Evolutionary conservation across 139 green algal species (phyloP), one percentile per base, ranked within the genome.

Genomic region (Chlorella ohadii): DNA sequence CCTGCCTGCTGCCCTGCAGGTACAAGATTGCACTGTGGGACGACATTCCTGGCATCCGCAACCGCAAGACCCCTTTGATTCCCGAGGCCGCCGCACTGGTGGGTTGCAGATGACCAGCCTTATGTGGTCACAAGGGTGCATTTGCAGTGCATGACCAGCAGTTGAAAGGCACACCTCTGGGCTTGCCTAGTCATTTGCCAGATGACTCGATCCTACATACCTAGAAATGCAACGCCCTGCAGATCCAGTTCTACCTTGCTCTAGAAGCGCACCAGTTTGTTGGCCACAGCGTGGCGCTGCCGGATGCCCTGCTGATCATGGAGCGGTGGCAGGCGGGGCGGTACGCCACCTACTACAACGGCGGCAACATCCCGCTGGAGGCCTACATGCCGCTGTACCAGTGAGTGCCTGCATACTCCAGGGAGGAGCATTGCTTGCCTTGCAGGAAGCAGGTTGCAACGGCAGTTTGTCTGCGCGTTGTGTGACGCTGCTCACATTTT

Each of bases 211-310:
- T n/a, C n/a, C n/a, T n/a, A n/a, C n/a, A n/a, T n/a, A n/a, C n/a
- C n/a, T n/a, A n/a, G n/a, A n/a, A n/a, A n/a, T n/a, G n/a, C n/a
- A n/a, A n/a, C n/a, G n/a, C n/a, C n/a, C n/a, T 44, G 3, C 56
- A 86, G 57, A n/a, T 89, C 3, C 72, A 88, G 15, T 85, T 83
- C 39, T 36, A 78, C 25, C 4, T 91, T 0, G 73, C 82, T 4
- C 34, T 91, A 57, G 17, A 31, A 5, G 33, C 65, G 47, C 23
- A 81, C 7, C 59, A 84, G 7, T 90, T 90, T 80, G 83, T 89
- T 13, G 90, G 90, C 84, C 92, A 93, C 88, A 83, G 61, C 47
- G 88, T 92, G 67, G 90, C 88, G 41, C 88, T 82, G 31, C 90
- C 89, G 28, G 73, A 80, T 1, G 86, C 86, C 15, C 84, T 93